Conservation (phyloP, 1,284 basidiomycete genomes). For the Trichosporon inkin region DNA sequence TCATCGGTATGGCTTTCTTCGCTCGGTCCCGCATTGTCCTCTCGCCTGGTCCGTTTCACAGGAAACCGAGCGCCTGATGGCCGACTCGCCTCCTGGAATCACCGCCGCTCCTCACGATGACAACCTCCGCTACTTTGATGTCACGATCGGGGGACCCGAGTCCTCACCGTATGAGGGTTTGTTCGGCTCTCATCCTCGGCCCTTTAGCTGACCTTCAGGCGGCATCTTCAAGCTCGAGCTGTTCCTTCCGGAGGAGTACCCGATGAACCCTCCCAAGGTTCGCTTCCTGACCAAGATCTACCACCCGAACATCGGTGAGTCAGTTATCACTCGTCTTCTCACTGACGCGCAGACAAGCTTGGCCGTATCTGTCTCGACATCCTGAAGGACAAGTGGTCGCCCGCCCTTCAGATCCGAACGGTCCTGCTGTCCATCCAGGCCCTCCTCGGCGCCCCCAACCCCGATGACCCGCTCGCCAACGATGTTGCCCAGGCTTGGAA, state of each 20-base stretch:
- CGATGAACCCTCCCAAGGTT: slow-evolving; percentile 98
- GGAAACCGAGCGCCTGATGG: slow-evolving; percentile 95
- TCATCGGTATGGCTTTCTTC: not conserved
- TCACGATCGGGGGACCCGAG: slow-evolving; percentile 88
- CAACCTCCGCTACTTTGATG: slow-evolving; percentile 97
- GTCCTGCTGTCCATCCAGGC: slow-evolving; percentile 96
- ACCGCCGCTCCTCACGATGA: slow-evolving; percentile 91
- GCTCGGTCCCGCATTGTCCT: not conserved
- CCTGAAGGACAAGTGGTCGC: slow-evolving; percentile 99
- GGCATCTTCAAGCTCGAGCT: slow-evolving; percentile 93
- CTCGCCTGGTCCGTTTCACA: slow-evolving; percentile 44
- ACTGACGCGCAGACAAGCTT: slow-evolving; percentile 71
- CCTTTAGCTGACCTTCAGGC: slow-evolving; percentile 54
- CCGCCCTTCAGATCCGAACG: slow-evolving; percentile 94
- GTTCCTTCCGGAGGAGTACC: slow-evolving; percentile 97
- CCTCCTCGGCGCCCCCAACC: slow-evolving; percentile 90
- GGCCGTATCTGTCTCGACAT: slow-evolving; percentile 98
- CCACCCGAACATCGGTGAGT: slow-evolving; percentile 95
- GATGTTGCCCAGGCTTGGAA: slow-evolving; percentile 96
- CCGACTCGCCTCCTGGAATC: slow-evolving; percentile 95
- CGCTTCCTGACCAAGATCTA: slow-evolving; percentile 99
- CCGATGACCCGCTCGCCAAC: slow-evolving; percentile 93
- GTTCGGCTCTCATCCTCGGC: slow-evolving; percentile 37
- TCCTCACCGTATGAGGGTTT: slow-evolving; percentile 90
- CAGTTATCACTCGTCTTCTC: not conserved